Base-by-base conservation (phyloP, 2,329 filamentous ascomycete genomes). In the Monosporascus sp. region DNA sequence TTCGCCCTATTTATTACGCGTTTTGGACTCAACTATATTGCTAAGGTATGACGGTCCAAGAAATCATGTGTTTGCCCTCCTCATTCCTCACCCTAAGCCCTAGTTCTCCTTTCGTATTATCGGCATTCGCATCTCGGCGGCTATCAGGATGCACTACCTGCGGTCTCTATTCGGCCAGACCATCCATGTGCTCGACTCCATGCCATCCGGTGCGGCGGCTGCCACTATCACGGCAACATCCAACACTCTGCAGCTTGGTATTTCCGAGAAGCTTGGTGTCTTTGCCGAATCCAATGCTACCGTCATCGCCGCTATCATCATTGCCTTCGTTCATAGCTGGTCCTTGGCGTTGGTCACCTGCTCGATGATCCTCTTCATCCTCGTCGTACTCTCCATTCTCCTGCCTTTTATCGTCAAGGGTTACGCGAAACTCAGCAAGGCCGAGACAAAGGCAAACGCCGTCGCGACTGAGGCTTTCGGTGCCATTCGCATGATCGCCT, bases 1-100 rank as follows among this genome's bases (percentile, higher is more conserved):
- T 77, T 89, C 50, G 85, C 82, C 52, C 72, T 90, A 7, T 90
- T 89, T 65, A 68, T 89, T 44, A 85, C 73, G 11, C 82, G 85
- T 37, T 83, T 87, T 59, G 63, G 70, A 7, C 70, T 87, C 37
- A 80, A 78, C 56, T 88, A 87, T 56, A 70, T 83, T 56, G 77
- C 78, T 58, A 79, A 78, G 28, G 28, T 31, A 31, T 31, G 28
- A 31, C 28, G 3, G 28, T 14, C 14, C 28, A 14, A 31, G 9
- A 31, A 11, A 31, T 14, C 28, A 11, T 14, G 9, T 9, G 9
- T 31, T 14, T 31, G 28, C 28, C 28, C 28, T 31, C 28, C 28
- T 31, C 28, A 5, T 31, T 11, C 11, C 28, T 31, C 9, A 31
- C 28, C 9, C 9, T 11, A 14, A 31, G 11, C 28, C 28, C 28